Conservation (phyloP, 108 stramenopile genomes). For the Licmophora abbreviata region DNA sequence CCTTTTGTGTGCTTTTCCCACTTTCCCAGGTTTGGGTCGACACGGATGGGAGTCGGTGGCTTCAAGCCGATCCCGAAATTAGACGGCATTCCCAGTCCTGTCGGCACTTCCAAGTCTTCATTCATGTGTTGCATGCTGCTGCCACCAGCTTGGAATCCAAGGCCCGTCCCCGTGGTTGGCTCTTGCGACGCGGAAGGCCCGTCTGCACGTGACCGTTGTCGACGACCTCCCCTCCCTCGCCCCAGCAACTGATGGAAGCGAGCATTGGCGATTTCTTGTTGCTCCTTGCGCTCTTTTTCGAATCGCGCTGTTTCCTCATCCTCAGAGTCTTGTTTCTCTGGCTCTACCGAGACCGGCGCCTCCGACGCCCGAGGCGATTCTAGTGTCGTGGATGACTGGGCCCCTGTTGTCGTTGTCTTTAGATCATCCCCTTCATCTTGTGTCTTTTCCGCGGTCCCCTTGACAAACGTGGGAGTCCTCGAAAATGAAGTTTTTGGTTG, state of each 20-base stretch:
- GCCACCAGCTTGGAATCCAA: constrained; percentile 3
- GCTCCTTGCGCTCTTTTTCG: neutral
- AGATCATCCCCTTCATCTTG: constrained; percentile 1
- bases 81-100: constrained; percentile 7
- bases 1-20: constrained; percentile 97
- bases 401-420: neutral
- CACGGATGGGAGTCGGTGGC: constrained; percentile 3
- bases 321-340: constrained; percentile 1
- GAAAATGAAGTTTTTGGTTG: constrained; percentile 1
- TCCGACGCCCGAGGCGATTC: neutral
- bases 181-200: neutral
- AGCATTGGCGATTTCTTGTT: constrained; percentile 29
- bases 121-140: no score
- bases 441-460: neutral
- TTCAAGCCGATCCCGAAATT: constrained; percentile 5
- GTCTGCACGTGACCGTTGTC: no score
- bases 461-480: constrained; percentile 3
- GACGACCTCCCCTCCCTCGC: constrained; percentile 12
- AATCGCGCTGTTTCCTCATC: constrained; percentile 4
- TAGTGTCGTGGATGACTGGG: neutral
- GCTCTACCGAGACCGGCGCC: neutral
- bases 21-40: constrained; percentile 51
- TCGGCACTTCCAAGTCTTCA: neutral
- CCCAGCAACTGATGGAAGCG: constrained; percentile 14
- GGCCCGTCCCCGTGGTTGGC: neutral